Conservation (phyloP, 23 red algal species). For the Gracilaria domingensis region DNA sequence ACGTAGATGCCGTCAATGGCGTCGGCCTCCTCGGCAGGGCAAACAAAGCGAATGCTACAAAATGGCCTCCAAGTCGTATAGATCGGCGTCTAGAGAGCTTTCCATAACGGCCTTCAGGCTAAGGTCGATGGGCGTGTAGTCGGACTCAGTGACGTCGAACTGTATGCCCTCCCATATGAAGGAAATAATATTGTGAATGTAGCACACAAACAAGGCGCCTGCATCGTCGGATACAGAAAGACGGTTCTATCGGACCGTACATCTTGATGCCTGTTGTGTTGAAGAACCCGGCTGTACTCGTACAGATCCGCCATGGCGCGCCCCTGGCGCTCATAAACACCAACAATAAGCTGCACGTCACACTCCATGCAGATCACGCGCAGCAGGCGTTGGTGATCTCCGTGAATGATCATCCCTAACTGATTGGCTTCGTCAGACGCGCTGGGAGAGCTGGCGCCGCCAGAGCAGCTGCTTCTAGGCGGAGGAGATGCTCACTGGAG, state of each 20-base stretch:
- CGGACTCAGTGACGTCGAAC: slow-evolving; percentile 36
- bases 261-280: slow-evolving; percentile 31
- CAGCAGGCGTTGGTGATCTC: slow-evolving; percentile 45
- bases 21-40: slow-evolving; percentile 22
- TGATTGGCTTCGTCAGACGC: neutral
- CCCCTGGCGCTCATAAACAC: neutral
- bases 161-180: slow-evolving; percentile 46
- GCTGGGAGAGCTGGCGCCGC: slow-evolving; percentile 25
- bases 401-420: neutral
- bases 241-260: slow-evolving; percentile 38
- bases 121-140: slow-evolving; percentile 39
- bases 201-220: slow-evolving; percentile 29
- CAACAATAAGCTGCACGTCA: slow-evolving; percentile 53
- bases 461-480: slow-evolving; percentile 18
- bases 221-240: slow-evolving; percentile 41
- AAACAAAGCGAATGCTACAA: slow-evolving; percentile 35
- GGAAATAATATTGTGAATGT: slow-evolving; percentile 20
- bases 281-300: slow-evolving; percentile 33
- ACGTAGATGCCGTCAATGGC: slow-evolving; percentile 52
- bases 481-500: no score
- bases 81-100: slow-evolving; percentile 28
- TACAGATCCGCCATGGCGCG: slow-evolving; percentile 28
- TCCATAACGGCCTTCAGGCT: slow-evolving; percentile 51
- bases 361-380: slow-evolving; percentile 29
- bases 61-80: slow-evolving; percentile 53